Conservation (phyloP, 176 grass and related monocot genomes). For the Eremochloa ophiuroides region DNA sequence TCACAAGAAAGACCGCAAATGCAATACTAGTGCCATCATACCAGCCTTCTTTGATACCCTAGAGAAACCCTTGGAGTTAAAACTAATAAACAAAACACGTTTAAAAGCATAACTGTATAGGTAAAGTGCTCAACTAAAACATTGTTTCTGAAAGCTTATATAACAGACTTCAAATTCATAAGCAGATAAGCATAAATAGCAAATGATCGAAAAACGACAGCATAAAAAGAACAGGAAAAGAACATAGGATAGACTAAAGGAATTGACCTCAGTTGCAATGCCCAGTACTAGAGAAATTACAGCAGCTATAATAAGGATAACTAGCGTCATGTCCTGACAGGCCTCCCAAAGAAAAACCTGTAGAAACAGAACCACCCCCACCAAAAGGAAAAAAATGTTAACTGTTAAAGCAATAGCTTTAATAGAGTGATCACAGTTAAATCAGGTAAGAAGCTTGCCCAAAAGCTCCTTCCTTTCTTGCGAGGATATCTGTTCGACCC, state of each 20-base stretch:
- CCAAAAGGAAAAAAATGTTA: slow-evolving; percentile 11
- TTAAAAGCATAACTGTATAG: slow-evolving; percentile 12
- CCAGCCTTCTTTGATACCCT: slow-evolving; percentile 98
- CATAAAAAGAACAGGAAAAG: background rate
- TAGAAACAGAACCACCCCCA: background rate
- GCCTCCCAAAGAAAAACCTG: slow-evolving; percentile 98
- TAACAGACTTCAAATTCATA: background rate
- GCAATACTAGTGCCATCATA: slow-evolving; percentile 89
- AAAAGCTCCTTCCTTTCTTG: slow-evolving; percentile 83
- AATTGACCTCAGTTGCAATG: slow-evolving; percentile 83
- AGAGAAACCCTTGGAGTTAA: slow-evolving; percentile 39
- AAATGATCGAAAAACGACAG: background rate
- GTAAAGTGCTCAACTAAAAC: background rate
- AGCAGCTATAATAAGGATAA: slow-evolving; percentile 90
- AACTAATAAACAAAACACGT: slow-evolving; percentile 22
- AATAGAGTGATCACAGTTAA: slow-evolving; percentile 12
- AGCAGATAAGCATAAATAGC: background rate
- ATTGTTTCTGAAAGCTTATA: background rate
- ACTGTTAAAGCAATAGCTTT: background rate
- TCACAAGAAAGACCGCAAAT: slow-evolving; percentile 93
- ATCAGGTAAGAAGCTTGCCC: slow-evolving; percentile 37
- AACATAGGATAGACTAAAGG: background rate
- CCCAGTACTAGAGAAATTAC: slow-evolving; percentile 75
- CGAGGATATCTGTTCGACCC: slow-evolving; percentile 91
- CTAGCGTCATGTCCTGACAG: slow-evolving; percentile 81